Conservation (phyloP, 345 rosid genomes). For the Brassica nigra region DNA sequence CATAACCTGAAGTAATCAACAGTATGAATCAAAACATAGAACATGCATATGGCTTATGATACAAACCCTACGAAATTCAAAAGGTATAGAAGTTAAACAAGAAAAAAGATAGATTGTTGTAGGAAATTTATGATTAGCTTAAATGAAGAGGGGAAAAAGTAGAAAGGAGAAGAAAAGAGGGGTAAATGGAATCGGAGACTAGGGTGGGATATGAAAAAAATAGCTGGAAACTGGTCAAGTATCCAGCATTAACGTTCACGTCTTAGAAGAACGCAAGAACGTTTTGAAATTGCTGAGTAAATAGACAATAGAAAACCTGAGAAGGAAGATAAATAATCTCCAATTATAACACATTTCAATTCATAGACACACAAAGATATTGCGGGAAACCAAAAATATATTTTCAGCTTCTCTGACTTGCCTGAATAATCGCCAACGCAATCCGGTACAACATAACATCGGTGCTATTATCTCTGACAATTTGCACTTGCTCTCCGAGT, state of each 20-base stretch:
- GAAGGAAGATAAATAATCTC: neutral
- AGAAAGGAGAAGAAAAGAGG: neutral
- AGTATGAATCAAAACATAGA: conserved; percentile 18
- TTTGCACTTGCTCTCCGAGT: conserved; percentile 98
- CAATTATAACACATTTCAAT: conserved; percentile 15
- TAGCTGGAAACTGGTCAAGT: neutral
- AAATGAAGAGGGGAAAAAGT: conserved; percentile 5
- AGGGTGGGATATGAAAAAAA: neutral
- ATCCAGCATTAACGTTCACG: conserved; percentile 16
- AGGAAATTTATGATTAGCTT: conserved; percentile 9
- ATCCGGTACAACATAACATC: conserved; percentile 96
- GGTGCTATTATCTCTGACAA: conserved; percentile 95
- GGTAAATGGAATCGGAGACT: neutral
- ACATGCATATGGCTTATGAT: neutral
- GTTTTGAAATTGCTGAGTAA: neutral
- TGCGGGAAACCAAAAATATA: neutral
- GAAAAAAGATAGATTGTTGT: neutral
- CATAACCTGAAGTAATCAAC: conserved; percentile 72
- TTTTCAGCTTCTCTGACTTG: conserved; percentile 41
- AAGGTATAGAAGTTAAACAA: neutral
- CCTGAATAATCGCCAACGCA: conserved; percentile 95
- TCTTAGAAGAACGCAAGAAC: conserved; percentile 7
- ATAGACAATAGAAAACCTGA: neutral
- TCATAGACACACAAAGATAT: conserved; percentile 18
- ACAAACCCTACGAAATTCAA: neutral